Percentiles rank a stretch among this genome's conserved stretches.
These are phyloP conservation scores for Begonia loranthoides DNA, from an alignment of 306 rosid genomes.

Conservation along the genomic window DNA sequence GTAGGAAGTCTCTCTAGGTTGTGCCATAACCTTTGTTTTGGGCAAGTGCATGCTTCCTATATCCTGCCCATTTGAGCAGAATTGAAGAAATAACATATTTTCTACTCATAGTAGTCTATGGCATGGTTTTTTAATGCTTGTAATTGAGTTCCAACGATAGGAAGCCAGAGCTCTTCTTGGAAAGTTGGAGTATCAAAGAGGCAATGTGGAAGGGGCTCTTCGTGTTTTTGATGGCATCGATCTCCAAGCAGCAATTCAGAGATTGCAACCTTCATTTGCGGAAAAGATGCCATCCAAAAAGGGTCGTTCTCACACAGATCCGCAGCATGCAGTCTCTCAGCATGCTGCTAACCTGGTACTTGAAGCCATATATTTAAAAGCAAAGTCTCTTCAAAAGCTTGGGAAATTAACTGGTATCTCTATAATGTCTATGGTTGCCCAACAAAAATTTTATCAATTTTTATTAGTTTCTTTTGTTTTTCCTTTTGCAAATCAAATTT, in stretches of 20 bases:
- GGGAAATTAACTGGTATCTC: constrained; percentile 54
- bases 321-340: constrained; percentile 55
- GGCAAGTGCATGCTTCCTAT: too few species aligned
- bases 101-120: too few species aligned
- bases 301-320: constrained; percentile 42
- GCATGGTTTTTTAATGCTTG: background rate
- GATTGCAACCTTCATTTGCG: constrained; percentile 59
- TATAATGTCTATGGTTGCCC: background rate
- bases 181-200: constrained; percentile 95
- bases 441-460: background rate
- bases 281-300: constrained; percentile 51
- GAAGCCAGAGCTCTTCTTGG: constrained; percentile 99
- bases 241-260: constrained; percentile 84
- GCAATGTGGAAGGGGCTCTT: constrained; percentile 88
- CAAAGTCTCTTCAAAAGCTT: constrained; percentile 79
- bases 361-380: constrained; percentile 93
- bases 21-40: too few species aligned
- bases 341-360: constrained; percentile 91
- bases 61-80: too few species aligned
- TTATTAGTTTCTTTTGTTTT: background rate
- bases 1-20: too few species aligned
- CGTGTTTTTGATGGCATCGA: constrained; percentile 89
- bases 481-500: background rate
- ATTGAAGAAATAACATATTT: too few species aligned
- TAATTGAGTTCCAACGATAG: constrained; percentile 11